Conservation (phyloP, 805 yeast species). For the Maudiozyma serrabonitensis region DNA sequence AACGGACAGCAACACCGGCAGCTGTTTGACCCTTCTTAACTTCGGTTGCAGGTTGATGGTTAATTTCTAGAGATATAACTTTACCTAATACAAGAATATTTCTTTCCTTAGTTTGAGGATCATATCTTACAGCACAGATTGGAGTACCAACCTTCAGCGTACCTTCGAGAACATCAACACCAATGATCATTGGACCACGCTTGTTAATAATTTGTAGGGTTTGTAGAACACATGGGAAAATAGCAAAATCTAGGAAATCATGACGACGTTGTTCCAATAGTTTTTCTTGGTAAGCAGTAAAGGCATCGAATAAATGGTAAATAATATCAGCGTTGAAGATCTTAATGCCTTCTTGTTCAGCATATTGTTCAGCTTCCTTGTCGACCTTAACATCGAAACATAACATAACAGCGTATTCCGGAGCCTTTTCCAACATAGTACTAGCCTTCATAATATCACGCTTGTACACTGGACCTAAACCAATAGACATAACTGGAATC, state of each 20-base stretch:
- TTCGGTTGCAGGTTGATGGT: slow-evolving; percentile 69
- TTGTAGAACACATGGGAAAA: slow-evolving; percentile 90
- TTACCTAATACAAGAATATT: slow-evolving; percentile 67
- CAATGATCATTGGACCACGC: slow-evolving; percentile 98
- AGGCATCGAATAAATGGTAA: slow-evolving; percentile 91
- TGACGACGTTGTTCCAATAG: slow-evolving; percentile 83
- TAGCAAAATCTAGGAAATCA: slow-evolving; percentile 80
- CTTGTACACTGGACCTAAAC: slow-evolving; percentile 95
- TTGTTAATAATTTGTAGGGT: slow-evolving; percentile 95
- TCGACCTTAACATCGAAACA: slow-evolving; percentile 97
- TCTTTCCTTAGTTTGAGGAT: slow-evolving; percentile 72
- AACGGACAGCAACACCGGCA: slow-evolving; percentile 98
- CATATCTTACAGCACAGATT: slow-evolving; percentile 82
- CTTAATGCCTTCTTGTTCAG: slow-evolving; percentile 83
- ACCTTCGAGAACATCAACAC: slow-evolving; percentile 96
- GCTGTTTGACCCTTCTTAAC: slow-evolving; percentile 92
- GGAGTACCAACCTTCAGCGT: slow-evolving; percentile 87
- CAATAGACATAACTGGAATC: slow-evolving; percentile 98
- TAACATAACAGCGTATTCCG: slow-evolving; percentile 92
- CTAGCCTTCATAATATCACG: slow-evolving; percentile 97
- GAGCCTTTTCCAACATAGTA: slow-evolving; percentile 94
- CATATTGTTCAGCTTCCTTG: slow-evolving; percentile 97
- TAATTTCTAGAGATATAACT: slow-evolving; percentile 89
- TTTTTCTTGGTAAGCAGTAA: slow-evolving; percentile 83
- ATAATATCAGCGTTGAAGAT: slow-evolving; percentile 94